Conservation (phyloP, 2,329 filamentous ascomycete genomes). For the Ascochyta koolunga region DNA sequence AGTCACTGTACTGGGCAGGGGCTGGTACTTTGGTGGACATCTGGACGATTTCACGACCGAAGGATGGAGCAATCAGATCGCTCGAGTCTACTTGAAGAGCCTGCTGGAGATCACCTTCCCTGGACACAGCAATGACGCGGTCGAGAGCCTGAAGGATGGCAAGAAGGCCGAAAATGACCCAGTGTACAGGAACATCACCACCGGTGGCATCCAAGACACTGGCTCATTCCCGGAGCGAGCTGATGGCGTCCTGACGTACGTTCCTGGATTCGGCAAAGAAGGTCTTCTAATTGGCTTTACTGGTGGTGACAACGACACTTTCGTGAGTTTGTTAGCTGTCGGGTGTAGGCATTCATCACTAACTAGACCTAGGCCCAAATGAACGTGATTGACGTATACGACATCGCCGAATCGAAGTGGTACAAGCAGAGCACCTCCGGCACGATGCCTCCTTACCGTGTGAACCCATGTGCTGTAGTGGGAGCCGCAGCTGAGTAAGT, state of each 20-base stretch:
- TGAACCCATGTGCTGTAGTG: conserved; percentile 73
- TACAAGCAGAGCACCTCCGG: conserved; percentile 73
- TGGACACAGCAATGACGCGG: conserved; percentile 68
- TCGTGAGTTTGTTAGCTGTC: conserved; percentile 54
- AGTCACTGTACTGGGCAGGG: conserved; percentile 71
- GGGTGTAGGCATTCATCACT: background rate
- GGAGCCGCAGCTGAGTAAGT: conserved; percentile 69
- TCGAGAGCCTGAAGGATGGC: conserved; percentile 60
- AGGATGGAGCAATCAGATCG: conserved; percentile 71
- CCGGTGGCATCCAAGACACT: conserved; percentile 69
- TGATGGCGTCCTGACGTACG: conserved; percentile 73
- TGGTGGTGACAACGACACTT: conserved; percentile 72
- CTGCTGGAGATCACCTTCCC: conserved; percentile 79
- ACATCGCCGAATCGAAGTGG: conserved; percentile 73
- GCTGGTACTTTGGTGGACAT: conserved; percentile 82
- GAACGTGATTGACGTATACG: conserved; percentile 80
- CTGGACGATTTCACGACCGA: conserved; percentile 67
- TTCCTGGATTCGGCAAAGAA: conserved; percentile 76
- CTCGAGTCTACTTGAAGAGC: conserved; percentile 73
- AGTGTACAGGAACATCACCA: conserved; percentile 74
- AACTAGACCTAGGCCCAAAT: conserved; percentile 61
- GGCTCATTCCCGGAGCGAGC: conserved; percentile 74
- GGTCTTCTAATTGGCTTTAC: conserved; percentile 80
- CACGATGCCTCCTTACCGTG: conserved; percentile 63
- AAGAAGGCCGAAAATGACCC: conserved; percentile 66